Conservation (phyloP, 2,329 filamentous ascomycete species). For the Aspergillus niger region DNA sequence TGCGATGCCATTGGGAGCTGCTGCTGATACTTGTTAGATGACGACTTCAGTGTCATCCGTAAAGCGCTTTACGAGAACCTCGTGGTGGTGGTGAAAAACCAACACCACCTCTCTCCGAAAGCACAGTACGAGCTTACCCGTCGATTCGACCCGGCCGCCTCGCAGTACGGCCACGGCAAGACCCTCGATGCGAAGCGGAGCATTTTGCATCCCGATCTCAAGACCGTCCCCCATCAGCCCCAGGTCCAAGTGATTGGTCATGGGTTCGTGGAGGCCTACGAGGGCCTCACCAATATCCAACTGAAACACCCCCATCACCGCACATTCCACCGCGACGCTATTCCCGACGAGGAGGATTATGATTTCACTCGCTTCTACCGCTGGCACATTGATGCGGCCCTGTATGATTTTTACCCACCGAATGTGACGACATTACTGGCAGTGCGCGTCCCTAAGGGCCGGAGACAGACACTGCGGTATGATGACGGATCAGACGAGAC, state of each 20-base stretch:
- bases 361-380: constrained; percentile 67
- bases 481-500: constrained; percentile 70
- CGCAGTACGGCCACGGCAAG: constrained; percentile 74
- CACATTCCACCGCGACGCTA: constrained; percentile 69
- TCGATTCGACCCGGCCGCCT: constrained; percentile 68
- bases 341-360: constrained; percentile 63
- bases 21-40: constrained; percentile 49
- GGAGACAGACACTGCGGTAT: constrained; percentile 68
- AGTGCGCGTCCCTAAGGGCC: constrained; percentile 69
- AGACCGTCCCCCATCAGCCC: constrained; percentile 77
- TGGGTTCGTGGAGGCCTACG: constrained; percentile 68
- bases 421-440: constrained; percentile 72
- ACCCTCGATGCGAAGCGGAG: constrained; percentile 66
- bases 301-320: constrained; percentile 76
- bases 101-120: constrained; percentile 64
- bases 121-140: constrained; percentile 74
- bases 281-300: constrained; percentile 68
- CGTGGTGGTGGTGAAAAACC: constrained; percentile 71
- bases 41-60: constrained; percentile 65
- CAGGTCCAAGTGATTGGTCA: constrained; percentile 82
- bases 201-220: constrained; percentile 76
- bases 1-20: neutral
- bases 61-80: constrained; percentile 68
- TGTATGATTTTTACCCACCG: constrained; percentile 75
- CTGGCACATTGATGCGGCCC: constrained; percentile 79